These are phyloP conservation scores for Nyssa sinensis DNA, from an alignment of 148 eudicot species.

Conservation along the genomic window DNA sequence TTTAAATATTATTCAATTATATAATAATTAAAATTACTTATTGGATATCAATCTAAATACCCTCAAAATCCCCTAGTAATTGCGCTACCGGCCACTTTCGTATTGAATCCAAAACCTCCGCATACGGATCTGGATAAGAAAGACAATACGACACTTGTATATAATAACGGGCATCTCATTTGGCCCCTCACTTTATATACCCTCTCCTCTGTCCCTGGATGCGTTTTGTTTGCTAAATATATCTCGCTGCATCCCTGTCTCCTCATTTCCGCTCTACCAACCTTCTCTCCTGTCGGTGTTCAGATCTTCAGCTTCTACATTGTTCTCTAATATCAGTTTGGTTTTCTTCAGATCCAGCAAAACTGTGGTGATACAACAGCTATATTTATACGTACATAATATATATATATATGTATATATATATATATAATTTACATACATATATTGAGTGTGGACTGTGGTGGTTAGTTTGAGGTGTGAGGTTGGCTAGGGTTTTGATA, in stretches of 20 bases:
- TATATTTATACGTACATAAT: background rate
- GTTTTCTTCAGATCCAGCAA: slow-evolving; percentile 10
- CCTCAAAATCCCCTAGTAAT: background rate
- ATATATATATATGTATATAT: background rate
- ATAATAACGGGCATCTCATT: too few species aligned
- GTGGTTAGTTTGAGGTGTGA: background rate
- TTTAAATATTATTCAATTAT: too few species aligned
- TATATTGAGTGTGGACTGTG: background rate
- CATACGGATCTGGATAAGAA: too few species aligned
- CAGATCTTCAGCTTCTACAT: slow-evolving; percentile 15
- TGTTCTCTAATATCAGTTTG: background rate
- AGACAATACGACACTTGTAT: background rate
- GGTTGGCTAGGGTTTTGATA: background rate
- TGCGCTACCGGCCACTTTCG: background rate
- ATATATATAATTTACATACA: background rate
- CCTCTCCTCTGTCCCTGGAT: too few species aligned
- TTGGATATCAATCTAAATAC: too few species aligned
- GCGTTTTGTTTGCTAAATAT: too few species aligned
- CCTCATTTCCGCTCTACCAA: background rate
- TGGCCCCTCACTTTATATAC: too few species aligned
- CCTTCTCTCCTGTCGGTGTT: slow-evolving; percentile 20
- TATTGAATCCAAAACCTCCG: background rate
- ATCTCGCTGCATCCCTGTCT: background rate
- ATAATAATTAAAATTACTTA: too few species aligned
- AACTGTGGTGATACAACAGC: background rate